These are phyloP conservation scores for Penicillium sp. DNA, from an alignment of 2,329 filamentous ascomycete genomes.

Conservation along the genomic window DNA sequence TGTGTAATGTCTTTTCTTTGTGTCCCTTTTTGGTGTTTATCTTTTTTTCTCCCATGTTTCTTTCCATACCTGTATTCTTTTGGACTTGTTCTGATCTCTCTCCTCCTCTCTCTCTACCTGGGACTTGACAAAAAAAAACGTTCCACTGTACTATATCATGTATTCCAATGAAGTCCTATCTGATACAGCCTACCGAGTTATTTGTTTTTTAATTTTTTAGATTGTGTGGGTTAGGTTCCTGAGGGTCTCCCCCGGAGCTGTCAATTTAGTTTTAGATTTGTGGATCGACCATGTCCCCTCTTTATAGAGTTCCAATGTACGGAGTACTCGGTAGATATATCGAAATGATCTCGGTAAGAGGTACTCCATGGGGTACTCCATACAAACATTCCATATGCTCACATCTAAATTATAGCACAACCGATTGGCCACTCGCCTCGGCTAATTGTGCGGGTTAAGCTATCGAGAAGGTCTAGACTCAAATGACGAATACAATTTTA, in stretches of 20 bases:
- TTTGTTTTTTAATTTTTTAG: background rate
- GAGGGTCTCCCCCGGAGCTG: too few relatives aligned
- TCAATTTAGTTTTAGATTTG: background rate
- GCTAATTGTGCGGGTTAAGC: background rate
- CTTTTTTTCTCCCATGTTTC: conserved; percentile 19
- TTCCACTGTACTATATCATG: conserved; percentile 30
- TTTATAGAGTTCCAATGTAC: background rate
- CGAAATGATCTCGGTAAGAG: too few relatives aligned
- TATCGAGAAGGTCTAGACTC: conserved; percentile 1
- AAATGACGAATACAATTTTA: background rate
- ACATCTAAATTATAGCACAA: background rate
- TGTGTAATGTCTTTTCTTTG: conserved; percentile 28
- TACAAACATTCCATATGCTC: background rate
- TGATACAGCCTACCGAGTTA: conserved; percentile 1
- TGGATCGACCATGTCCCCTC: conserved; percentile 1
- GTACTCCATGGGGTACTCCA: background rate
- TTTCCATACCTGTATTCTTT: conserved; percentile 28
- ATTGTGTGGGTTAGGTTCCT: background rate
- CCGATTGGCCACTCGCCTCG: conserved; percentile 1
- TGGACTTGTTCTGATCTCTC: conserved; percentile 11
- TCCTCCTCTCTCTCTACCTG: conserved; percentile 22
- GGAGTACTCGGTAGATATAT: too few relatives aligned
- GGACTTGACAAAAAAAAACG: conserved; percentile 17
- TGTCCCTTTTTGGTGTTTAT: conserved; percentile 21
- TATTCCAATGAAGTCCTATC: conserved; percentile 12